Evolutionary conservation across 352 stramenopile species (phyloP), one percentile per base, ranked within the genome.

Genomic region (Globisporangium viniferum): DNA sequence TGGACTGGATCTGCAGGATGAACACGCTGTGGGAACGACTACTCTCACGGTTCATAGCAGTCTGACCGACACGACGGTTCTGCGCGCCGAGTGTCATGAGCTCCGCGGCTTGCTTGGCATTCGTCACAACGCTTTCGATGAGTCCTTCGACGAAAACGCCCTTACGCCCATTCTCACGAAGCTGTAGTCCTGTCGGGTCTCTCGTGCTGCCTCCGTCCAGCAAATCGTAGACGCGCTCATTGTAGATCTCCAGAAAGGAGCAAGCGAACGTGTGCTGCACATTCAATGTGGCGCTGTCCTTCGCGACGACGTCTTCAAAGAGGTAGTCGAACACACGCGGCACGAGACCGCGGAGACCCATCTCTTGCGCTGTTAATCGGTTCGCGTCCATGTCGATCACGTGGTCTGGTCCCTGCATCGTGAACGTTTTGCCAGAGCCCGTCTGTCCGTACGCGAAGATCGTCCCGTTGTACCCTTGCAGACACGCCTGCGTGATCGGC

Each of bases 241-340:
- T 98, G 77, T 98, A 98, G 64, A 98, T 98, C 76, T 98, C 94
- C 54, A 98, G 75, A 71, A 98, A 98, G 0, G 91, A 97, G 76
- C 86, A 93, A 5, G 79, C 69, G 59, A 92, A 92, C 55, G 73
- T 92, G 69, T 90, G 81, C 63, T 90, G 62, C 15, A 92, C 78
- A 14, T 76, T 78, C 62, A 22, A 6, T 22, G 64, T 66, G 49
- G 51, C 69, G 15, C 39, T 41, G 39, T 62, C 62, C 27, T 70
- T 58, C 4, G 48, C 58, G n/a, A 69, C 66, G 6, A 79, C 63
- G 39, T 89, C 84, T 66, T 89, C 67, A 54, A 95, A 93, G n/a
- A 95, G 70, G 55, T 82, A 95, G 60, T 95, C 85, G 68, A 96
- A 88, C 35, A 96, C 87, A 8, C 87, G 82, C 22, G 87, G 87